Evolutionary conservation across 2,329 filamentous ascomycete genomes (phyloP).

Genomic region (Annulohypoxylon truncatum): DNA sequence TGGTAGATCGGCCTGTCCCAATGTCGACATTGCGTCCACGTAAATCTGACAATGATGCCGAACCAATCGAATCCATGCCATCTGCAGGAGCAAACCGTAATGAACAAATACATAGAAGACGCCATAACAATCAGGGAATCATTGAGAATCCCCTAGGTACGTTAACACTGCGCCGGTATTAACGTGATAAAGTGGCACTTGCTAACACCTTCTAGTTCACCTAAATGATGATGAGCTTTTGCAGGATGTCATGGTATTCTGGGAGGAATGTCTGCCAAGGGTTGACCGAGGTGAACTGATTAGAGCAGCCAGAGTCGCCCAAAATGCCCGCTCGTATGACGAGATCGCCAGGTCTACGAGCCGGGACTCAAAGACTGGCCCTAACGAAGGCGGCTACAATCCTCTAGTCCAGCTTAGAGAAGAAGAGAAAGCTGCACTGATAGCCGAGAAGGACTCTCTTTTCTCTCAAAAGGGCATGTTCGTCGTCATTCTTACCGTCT

Average conservation of each 20-base stretch:
- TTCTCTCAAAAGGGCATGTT: conserved; percentile 56
- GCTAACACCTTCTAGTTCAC: conserved; percentile 48
- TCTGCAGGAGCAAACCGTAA: conserved; percentile 25
- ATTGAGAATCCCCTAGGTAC: conserved; percentile 54
- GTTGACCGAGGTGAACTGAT: conserved; percentile 50
- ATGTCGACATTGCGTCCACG: conserved; percentile 8
- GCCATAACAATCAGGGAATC: conserved; percentile 50
- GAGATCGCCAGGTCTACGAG: conserved; percentile 49
- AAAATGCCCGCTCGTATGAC: conserved; percentile 55
- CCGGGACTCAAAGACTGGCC: conserved; percentile 36
- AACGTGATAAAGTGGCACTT: neutral
- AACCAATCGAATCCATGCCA: conserved; percentile 14
- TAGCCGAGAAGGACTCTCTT: conserved; percentile 53
- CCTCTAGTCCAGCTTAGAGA: conserved; percentile 51
- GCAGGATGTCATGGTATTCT: conserved; percentile 52
- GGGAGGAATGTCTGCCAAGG: conserved; percentile 43
- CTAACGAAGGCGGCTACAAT: conserved; percentile 31
- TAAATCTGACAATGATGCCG: conserved; percentile 21
- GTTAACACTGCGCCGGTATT: neutral
- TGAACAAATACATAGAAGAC: conserved; percentile 46
- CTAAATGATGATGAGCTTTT: conserved; percentile 54
- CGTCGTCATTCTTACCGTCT: conserved; percentile 57
- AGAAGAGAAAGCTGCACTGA: conserved; percentile 54
- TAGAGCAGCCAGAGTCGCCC: conserved; percentile 56
- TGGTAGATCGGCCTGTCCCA: conserved; percentile 18